Percentiles rank a stretch among this genome's conserved stretches.
Conservation (phyloP, 768 basidiomycete species). For the Lentinula boryana region DNA sequence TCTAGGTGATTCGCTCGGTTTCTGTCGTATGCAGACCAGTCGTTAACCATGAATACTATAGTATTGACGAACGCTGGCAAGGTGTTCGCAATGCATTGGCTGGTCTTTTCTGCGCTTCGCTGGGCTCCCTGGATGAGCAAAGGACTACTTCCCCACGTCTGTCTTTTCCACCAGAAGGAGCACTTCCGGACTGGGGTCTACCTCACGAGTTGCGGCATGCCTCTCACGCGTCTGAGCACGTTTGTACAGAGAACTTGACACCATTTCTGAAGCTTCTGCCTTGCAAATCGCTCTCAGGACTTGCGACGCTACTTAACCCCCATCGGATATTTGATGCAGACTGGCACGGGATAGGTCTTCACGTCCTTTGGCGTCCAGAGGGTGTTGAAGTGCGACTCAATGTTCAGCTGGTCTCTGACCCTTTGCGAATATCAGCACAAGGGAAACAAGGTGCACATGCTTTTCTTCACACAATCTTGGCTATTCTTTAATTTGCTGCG, state of each 20-base stretch:
- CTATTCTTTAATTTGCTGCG: neutral
- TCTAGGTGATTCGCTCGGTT: conserved; percentile 34
- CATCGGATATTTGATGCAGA: conserved; percentile 84
- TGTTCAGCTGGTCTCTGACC: conserved; percentile 76
- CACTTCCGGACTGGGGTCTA: conserved; percentile 38
- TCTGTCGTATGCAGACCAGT: neutral
- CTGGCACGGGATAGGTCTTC: conserved; percentile 85
- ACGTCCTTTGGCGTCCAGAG: conserved; percentile 58
- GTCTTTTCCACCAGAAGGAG: conserved; percentile 59
- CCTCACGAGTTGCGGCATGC: conserved; percentile 67
- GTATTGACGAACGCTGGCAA: conserved; percentile 75
- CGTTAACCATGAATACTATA: conserved; percentile 20
- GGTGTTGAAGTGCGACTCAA: conserved; percentile 63
- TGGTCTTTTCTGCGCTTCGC: conserved; percentile 91
- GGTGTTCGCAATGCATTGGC: conserved; percentile 85
- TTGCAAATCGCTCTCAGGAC: conserved; percentile 83
- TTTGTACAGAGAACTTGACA: conserved; percentile 97
- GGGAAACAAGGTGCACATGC: conserved; percentile 46
- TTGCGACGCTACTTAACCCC: conserved; percentile 78
- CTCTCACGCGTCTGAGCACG: conserved; percentile 72
- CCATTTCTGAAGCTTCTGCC: conserved; percentile 94
- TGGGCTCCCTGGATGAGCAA: conserved; percentile 70
- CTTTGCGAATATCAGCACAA: conserved; percentile 49
- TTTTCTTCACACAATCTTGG: neutral
- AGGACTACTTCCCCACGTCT: conserved; percentile 64